Base-by-base conservation (phyloP, 805 yeast genomes). In the Schwanniomyces yamadae region DNA sequence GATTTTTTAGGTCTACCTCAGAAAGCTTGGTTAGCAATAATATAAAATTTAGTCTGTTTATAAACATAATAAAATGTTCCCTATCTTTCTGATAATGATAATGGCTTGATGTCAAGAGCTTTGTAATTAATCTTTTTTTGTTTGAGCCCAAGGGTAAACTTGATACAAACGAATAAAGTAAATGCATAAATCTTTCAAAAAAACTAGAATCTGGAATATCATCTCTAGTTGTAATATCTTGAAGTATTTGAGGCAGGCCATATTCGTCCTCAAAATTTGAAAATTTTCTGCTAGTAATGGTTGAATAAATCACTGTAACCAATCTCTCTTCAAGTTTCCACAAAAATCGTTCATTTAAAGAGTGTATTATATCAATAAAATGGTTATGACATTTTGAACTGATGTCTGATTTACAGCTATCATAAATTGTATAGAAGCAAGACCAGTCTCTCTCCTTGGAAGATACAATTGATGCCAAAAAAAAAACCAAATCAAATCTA, bases 31-130 rank as follows among this genome's bases (percentile, higher is more conserved):
- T 40, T n/a, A 68, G 45, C 11, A 68, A 38, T 5, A 60, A 34
- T 4, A 66, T 50, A 35, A 66, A 57, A 36, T 68, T 68, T 23
- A 66, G 39, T 23, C 74, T 45, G 38, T 68, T 68, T 19, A 57
- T 45, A 34, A 57, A 67, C 56, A 63, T 63, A 4, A 52, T 52
- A 28, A 49, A 55, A 31, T 57, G 55, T 6, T 39, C 45, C 33
- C 49, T 48, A 8, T 54, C 60, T 14, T 47, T 49, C 18, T 49
- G 50, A 33, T 62, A 66, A 3, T 45, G 52, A 30, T 52, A 66
- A 28, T 57, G 61, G 34, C 72, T 66, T 1, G 73, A 63, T 0
- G 64, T 59, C 23, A 66, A 51, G 23, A 68, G 41, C 38, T 69
- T 67, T 6, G 63, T 57, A 1, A 62, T 49, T 17, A 69, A 44